Evolutionary conservation across 495 filamentous ascomycete species (phyloP).

Genomic region (Hyaloscypha bicolor): DNA sequence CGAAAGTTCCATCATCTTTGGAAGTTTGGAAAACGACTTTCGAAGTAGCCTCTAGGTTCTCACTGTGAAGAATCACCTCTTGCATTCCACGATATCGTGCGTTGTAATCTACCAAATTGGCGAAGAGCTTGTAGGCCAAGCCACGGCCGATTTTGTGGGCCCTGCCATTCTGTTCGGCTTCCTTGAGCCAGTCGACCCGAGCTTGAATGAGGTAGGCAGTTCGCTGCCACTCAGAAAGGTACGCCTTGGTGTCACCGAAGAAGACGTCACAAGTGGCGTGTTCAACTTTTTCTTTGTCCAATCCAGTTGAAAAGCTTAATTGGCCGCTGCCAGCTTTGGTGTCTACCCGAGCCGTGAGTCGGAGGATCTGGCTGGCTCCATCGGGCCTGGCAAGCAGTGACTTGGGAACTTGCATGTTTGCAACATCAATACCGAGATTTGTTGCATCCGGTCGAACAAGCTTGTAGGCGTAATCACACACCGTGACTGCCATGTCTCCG

Average conservation of each 20-base stretch:
- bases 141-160: constrained; percentile 44
- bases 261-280: constrained; percentile 56
- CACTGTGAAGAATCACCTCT: constrained; percentile 75
- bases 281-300: constrained; percentile 38
- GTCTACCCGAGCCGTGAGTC: constrained; percentile 23
- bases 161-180: constrained; percentile 56
- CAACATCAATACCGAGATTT: constrained; percentile 60
- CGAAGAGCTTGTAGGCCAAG: constrained; percentile 79
- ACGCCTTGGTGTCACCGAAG: constrained; percentile 47
- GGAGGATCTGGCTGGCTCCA: constrained; percentile 35
- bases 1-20: constrained; percentile 62
- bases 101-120: constrained; percentile 70
- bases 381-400: constrained; percentile 63
- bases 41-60: constrained; percentile 70
- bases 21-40: constrained; percentile 65
- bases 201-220: constrained; percentile 57
- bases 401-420: constrained; percentile 69
- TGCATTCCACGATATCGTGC: constrained; percentile 70
- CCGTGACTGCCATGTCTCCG: constrained; percentile 76
- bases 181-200: constrained; percentile 53
- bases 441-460: constrained; percentile 55
- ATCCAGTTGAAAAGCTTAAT: constrained; percentile 24
- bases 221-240: constrained; percentile 57
- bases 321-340: neutral
- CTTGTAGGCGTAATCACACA: constrained; percentile 68